A percentile compares a stretch with the other conserved stretches of the same genome.
These are phyloP conservation scores for Penicillium manginii DNA, from an alignment of 495 filamentous ascomycete species.

Conservation along the genomic window DNA sequence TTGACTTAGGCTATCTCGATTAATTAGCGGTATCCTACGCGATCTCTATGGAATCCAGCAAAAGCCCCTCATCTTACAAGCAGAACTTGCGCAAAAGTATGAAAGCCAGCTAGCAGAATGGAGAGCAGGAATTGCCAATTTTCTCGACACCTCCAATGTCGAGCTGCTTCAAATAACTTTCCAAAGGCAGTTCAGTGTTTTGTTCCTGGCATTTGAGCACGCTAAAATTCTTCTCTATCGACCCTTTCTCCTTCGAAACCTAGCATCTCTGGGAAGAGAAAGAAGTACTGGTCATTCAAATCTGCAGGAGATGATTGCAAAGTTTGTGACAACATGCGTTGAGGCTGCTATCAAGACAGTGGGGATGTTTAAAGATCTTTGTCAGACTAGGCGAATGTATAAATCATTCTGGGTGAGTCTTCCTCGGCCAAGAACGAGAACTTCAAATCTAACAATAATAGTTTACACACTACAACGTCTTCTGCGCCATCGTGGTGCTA, in stretches of 20 bases:
- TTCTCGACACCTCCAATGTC: slow-evolving; percentile 26
- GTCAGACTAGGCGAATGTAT: slow-evolving; percentile 24
- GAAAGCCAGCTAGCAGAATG: slow-evolving; percentile 16
- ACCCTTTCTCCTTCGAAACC: slow-evolving; percentile 29
- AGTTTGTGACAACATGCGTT: slow-evolving; percentile 19
- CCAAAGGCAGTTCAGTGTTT: slow-evolving; percentile 33
- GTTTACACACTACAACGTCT: slow-evolving; percentile 34
- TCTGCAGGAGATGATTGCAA: slow-evolving; percentile 5
- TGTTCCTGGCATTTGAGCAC: slow-evolving; percentile 33
- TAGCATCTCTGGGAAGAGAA: slow-evolving; percentile 10
- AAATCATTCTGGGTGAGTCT: slow-evolving; percentile 26
- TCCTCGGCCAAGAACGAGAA: too few species aligned
- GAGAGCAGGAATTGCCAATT: slow-evolving; percentile 23
- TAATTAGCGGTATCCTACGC: slow-evolving; percentile 29
- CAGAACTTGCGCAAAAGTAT: slow-evolving; percentile 5
- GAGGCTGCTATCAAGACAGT: slow-evolving; percentile 25
- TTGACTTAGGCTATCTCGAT: slow-evolving; percentile 19
- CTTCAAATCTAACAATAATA: background rate
- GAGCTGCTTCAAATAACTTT: slow-evolving; percentile 30
- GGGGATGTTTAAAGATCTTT: slow-evolving; percentile 23
- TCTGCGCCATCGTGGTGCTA: slow-evolving; percentile 30
- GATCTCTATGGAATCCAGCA: slow-evolving; percentile 28
- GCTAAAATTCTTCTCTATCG: slow-evolving; percentile 30
- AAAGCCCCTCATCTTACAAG: slow-evolving; percentile 9
- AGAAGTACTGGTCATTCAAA: slow-evolving; percentile 1